These are phyloP conservation scores for Cyberlindnera sargentensis DNA, from an alignment of 805 yeast species.

Conservation along the genomic window DNA sequence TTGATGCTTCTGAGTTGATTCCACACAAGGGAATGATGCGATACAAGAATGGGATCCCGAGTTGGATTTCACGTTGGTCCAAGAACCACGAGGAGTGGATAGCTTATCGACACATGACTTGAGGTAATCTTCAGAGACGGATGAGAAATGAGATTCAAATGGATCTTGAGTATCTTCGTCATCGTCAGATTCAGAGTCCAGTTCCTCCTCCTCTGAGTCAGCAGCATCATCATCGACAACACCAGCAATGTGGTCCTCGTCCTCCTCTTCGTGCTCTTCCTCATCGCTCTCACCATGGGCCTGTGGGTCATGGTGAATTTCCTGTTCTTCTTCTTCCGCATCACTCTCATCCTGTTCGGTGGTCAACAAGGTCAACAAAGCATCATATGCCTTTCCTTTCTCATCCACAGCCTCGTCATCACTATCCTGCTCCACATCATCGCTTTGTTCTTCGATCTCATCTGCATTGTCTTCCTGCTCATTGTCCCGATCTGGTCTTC, in stretches of 20 bases:
- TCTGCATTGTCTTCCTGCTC: conserved; percentile 17
- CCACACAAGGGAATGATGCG: conserved; percentile 23
- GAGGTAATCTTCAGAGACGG: conserved; percentile 29
- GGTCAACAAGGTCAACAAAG: conserved; percentile 54
- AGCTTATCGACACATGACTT: conserved; percentile 31
- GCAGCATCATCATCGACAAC: conserved; percentile 19
- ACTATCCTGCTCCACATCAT: conserved; percentile 14
- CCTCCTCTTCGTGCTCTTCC: conserved; percentile 25
- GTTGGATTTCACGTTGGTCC: conserved; percentile 21
- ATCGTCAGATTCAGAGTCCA: conserved; percentile 26
- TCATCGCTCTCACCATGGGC: conserved; percentile 8
- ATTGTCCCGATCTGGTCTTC: conserved; percentile 25
- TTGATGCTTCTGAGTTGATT: conserved; percentile 11
- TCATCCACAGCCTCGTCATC: conserved; percentile 26
- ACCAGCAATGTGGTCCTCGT: conserved; percentile 19
- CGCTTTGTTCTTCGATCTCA: conserved; percentile 12
- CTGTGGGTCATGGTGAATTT: conserved; percentile 10
- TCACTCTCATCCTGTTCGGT: conserved; percentile 34
- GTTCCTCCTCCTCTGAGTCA: conserved; percentile 22
- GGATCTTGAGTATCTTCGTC: conserved; percentile 53
- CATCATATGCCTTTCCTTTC: conserved; percentile 51
- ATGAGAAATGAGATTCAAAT: conserved; percentile 69
- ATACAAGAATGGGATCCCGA: conserved; percentile 14
- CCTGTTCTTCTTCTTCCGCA: conserved; percentile 7
- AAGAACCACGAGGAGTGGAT: conserved; percentile 16